These are phyloP conservation scores for Daphne laureola DNA, from an alignment of 441 rosid species.

Conservation along the genomic window DNA sequence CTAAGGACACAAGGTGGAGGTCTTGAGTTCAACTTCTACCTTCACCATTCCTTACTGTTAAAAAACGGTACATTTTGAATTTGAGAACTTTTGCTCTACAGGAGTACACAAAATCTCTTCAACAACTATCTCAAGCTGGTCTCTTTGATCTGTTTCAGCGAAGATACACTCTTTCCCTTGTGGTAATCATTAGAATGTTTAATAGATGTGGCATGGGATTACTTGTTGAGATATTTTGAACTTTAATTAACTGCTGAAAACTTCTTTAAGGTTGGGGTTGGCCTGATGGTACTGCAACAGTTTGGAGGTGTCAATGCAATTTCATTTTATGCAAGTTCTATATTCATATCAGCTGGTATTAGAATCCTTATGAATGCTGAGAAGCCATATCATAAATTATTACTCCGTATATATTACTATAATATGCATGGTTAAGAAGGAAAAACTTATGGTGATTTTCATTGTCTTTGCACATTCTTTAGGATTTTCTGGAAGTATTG, in stretches of 20 bases:
- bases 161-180: constrained; percentile 50
- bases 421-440: not conserved
- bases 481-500: constrained; percentile 61
- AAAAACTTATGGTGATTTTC: not conserved
- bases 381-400: not conserved
- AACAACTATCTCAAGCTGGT: constrained; percentile 35
- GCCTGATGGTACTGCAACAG: constrained; percentile 56
- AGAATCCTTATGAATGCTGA: not conserved
- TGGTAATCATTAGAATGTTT: constrained; percentile 30
- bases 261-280: constrained; percentile 42
- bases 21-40: no score
- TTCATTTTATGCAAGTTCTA: constrained; percentile 45
- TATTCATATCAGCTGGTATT: constrained; percentile 44
- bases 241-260: not conserved
- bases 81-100: constrained; percentile 9
- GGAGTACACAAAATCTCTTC: constrained; percentile 54
- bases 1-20: no score
- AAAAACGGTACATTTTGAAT: no score
- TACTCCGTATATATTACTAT: not conserved
- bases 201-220: constrained; percentile 2
- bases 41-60: no score
- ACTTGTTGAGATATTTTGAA: constrained; percentile 1
- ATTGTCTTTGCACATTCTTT: not conserved
- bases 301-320: constrained; percentile 56
- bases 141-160: constrained; percentile 45